Base-by-base conservation (phyloP, 805 yeast genomes). In the Sugiyamaella chiloensis region DNA sequence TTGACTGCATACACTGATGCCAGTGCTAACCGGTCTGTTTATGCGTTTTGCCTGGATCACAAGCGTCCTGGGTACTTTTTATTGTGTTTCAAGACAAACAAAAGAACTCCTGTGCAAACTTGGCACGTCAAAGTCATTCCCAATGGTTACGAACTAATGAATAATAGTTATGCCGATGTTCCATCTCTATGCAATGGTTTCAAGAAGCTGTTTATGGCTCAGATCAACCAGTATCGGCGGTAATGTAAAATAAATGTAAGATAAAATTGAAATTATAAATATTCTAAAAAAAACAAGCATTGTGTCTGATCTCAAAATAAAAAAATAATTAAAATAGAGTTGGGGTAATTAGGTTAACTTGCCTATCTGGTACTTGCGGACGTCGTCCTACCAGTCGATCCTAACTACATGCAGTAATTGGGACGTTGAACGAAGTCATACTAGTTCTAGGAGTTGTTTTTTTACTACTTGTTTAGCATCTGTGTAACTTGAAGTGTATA, bases 91-190 rank as follows among this genome's bases (percentile, higher is more conserved):
- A 91, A 91, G 69, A 81, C 89, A 32, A 86, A 66, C 24, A 61
- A 56, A 19, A 48, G 50, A 37, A 48, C 67, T 24, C 63, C 67
- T 2, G 75, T 89, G 30, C 79, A 81, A 59, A 81, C 87, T 2
- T 87, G 97, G 96, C 87, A 87, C 60, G 96, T 93, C 34, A 85
- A 81, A 66, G 87, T 87, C n/a, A 83, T 85, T 46, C 89, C 93
- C 23, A 83, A 83, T 50, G 98, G 98, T 2, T 91, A 79, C 61
- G 81, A 80, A 60, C 72, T 93, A 62, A 82, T 81, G 63, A 83
- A 83, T 12, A 87, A 85, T 61, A 77, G 81, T 24, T 93, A 93
- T 63, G 91, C 96, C n/a, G 89, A 85, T 65, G 89, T 91, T 74
- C 80, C 80, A 53, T 79, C 84, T 49, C 75, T 93, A 59, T 86